Conservation (phyloP, 805 yeast species). For the Schwanniomyces yamadae region DNA sequence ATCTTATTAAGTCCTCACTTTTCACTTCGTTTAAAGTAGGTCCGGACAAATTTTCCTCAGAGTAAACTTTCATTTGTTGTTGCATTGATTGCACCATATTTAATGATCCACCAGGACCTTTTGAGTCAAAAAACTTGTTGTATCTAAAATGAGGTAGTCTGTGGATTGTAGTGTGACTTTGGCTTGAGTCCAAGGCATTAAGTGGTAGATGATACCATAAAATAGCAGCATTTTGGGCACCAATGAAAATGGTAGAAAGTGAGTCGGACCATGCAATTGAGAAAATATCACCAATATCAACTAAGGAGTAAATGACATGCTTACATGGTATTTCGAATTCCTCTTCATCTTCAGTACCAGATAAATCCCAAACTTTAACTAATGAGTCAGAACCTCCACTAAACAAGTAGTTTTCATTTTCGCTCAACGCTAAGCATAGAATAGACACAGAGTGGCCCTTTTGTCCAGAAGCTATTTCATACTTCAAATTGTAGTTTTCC, state of each 20-base stretch:
- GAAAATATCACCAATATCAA: slow-evolving; percentile 93
- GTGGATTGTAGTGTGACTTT: slow-evolving; percentile 11
- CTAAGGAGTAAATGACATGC: slow-evolving; percentile 76
- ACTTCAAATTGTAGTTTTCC: slow-evolving; percentile 55
- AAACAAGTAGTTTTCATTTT: slow-evolving; percentile 59
- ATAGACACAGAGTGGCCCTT: slow-evolving; percentile 75
- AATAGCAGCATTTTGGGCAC: slow-evolving; percentile 90
- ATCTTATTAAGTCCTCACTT: slow-evolving; percentile 59
- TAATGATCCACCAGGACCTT: slow-evolving; percentile 71
- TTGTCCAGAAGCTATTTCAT: slow-evolving; percentile 35
- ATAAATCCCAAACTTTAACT: slow-evolving; percentile 79
- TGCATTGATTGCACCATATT: slow-evolving; percentile 29
- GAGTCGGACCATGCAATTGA: slow-evolving; percentile 69
- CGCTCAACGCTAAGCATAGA: slow-evolving; percentile 59
- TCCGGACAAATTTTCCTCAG: slow-evolving; percentile 8
- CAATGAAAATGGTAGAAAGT: slow-evolving; percentile 67
- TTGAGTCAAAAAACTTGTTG: slow-evolving; percentile 86
- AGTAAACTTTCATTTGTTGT: slow-evolving; percentile 16
- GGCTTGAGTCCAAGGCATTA: slow-evolving; percentile 1
- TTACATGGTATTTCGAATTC: slow-evolving; percentile 30
- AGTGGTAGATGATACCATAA: slow-evolving; percentile 56
- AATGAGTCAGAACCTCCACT: slow-evolving; percentile 90
- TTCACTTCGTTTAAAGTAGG: slow-evolving; percentile 62
- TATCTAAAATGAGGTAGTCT: slow-evolving; percentile 59
- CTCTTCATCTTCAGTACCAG: slow-evolving; percentile 19